Conservation (phyloP, 192 early-diverging fungal species). For the Spizellomyces punctatus region DNA sequence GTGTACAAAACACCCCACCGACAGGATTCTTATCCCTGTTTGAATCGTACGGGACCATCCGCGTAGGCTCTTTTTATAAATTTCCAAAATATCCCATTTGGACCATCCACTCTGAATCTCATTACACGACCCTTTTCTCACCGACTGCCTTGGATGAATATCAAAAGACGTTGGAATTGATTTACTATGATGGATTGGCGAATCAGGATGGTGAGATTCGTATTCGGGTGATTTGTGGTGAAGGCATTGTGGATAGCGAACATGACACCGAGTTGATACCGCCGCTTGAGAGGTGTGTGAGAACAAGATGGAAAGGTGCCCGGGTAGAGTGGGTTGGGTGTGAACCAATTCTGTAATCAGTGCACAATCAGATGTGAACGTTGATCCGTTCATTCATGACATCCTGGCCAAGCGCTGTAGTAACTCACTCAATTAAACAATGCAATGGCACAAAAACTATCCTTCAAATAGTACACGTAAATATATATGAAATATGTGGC, state of each 20-base stretch:
- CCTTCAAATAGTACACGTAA: too few relatives aligned
- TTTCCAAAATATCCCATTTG: slow-evolving; percentile 54
- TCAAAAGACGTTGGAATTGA: slow-evolving; percentile 41
- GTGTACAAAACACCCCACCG: slow-evolving; percentile 36
- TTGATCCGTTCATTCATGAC: too few relatives aligned
- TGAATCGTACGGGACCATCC: slow-evolving; percentile 51
- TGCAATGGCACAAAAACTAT: too few relatives aligned
- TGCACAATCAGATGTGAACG: too few relatives aligned
- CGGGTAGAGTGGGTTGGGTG: slow-evolving; percentile 44
- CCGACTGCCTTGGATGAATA: slow-evolving; percentile 7
- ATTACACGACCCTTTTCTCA: slow-evolving; percentile 54
- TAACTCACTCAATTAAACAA: too few relatives aligned
- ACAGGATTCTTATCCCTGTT: slow-evolving; percentile 55
- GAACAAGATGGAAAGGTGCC: slow-evolving; percentile 41
- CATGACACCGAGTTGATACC: slow-evolving; percentile 26
- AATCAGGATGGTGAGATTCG: slow-evolving; percentile 52
- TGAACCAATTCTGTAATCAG: slow-evolving; percentile 44
- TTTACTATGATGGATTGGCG: slow-evolving; percentile 59
- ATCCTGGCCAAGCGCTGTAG: too few relatives aligned
- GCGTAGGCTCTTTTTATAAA: slow-evolving; percentile 50
- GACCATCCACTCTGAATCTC: slow-evolving; percentile 54
- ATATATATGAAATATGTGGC: too few relatives aligned
- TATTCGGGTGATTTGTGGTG: slow-evolving; percentile 23
- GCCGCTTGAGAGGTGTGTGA: slow-evolving; percentile 42
- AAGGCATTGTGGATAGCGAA: slow-evolving; percentile 7